Evolutionary conservation across 2,329 filamentous ascomycete genomes (phyloP).

Genomic region (Coniochaeta hoffmannii): DNA sequence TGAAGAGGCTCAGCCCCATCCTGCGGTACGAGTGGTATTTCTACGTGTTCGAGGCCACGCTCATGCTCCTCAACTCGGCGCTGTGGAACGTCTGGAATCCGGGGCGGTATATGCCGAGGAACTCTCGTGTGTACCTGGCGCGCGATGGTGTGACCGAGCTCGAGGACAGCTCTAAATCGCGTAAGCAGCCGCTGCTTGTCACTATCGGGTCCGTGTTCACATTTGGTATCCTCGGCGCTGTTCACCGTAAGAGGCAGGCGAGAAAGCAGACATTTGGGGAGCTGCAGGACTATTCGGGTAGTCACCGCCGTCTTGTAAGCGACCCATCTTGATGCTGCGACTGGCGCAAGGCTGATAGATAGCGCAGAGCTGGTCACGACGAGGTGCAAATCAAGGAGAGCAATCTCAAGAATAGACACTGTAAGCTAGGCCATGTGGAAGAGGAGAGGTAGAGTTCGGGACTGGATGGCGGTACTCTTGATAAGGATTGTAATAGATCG

Average conservation of each 20-base stretch:
- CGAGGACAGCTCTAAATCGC: background rate
- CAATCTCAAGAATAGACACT: background rate
- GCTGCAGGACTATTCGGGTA: background rate
- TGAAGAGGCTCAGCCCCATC: constrained; percentile 23
- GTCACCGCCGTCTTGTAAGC: background rate
- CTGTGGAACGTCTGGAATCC: constrained; percentile 32
- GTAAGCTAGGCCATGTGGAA: too few species aligned
- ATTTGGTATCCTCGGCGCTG: constrained; percentile 7
- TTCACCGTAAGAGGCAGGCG: constrained; percentile 3
- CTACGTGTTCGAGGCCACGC: constrained; percentile 32
- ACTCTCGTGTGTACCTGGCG: constrained; percentile 27
- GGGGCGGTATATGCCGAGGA: constrained; percentile 27
- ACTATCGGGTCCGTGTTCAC: constrained; percentile 8
- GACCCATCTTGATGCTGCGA: background rate
- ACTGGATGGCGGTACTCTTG: too few species aligned
- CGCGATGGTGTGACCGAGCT: constrained; percentile 22
- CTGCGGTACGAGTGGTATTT: constrained; percentile 37
- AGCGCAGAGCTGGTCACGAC: too few species aligned
- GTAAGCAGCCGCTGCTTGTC: constrained; percentile 6
- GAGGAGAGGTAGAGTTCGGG: too few species aligned
- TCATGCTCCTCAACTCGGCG: constrained; percentile 31
- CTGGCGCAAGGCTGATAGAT: background rate
- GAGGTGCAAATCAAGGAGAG: background rate
- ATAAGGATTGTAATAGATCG: too few species aligned
- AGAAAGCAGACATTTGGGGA: background rate